These are phyloP conservation scores for Aspergillus sp. DNA, from an alignment of 2,329 filamentous ascomycete species.

Conservation along the genomic window DNA sequence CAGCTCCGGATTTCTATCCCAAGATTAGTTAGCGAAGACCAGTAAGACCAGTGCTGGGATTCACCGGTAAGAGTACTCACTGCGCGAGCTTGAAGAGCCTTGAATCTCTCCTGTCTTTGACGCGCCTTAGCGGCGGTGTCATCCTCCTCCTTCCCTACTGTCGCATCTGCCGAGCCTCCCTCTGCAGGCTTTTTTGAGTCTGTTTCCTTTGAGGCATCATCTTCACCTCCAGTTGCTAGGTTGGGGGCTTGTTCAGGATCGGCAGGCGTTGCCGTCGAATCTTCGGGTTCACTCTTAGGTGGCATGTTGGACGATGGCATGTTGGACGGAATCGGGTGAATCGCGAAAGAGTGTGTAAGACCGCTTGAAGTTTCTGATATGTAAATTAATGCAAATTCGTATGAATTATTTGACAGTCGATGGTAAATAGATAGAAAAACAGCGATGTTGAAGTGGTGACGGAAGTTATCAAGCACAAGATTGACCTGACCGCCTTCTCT, in stretches of 20 bases:
- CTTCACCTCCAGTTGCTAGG: constrained; percentile 6
- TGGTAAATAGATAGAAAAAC: too few relatives aligned
- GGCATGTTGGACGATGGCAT: constrained; percentile 14
- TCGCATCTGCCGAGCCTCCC: not conserved
- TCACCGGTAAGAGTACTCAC: constrained; percentile 27
- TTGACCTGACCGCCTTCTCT: too few relatives aligned
- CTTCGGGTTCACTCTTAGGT: constrained; percentile 3
- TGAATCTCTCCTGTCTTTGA: constrained; percentile 75
- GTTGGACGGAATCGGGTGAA: not conserved
- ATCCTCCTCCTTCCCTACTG: constrained; percentile 12
- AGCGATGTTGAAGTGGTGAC: too few relatives aligned
- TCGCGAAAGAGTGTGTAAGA: too few relatives aligned
- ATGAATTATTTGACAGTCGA: not conserved
- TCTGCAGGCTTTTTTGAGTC: constrained; percentile 6
- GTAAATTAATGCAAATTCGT: not conserved
- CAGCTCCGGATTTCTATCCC: constrained; percentile 34
- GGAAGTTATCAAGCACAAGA: too few relatives aligned
- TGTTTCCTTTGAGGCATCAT: constrained; percentile 6
- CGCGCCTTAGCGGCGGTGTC: constrained; percentile 31
- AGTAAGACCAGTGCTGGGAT: not conserved
- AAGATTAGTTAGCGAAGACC: constrained; percentile 13
- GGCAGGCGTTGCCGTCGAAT: constrained; percentile 8
- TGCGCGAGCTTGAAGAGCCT: constrained; percentile 74
- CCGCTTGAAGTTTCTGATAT: too few relatives aligned
- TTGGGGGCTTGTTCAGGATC: constrained; percentile 6